Base-by-base conservation (phyloP, 306 rosid species). In the Ammopiptanthus mongolicus region DNA sequence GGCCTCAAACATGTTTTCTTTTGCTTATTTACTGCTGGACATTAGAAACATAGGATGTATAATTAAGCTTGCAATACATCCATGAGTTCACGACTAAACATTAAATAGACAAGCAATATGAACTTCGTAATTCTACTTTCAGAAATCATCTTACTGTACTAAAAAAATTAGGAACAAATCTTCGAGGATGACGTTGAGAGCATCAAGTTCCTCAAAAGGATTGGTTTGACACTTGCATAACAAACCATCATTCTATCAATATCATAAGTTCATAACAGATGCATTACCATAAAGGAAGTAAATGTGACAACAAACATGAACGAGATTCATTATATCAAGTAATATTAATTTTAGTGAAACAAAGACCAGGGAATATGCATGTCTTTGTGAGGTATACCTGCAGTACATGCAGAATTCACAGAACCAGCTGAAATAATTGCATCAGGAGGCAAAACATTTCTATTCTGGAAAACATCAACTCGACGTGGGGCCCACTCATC, bases 401-500 rank as follows among this genome's bases (percentile, higher is more conserved):
- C 98, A 79, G 99, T 95, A 76, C 99, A 95, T 9, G 99, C 78
- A 80, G 96, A 95, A 80, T 83, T 95, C 55, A 81, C 81, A 80
- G 99, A 82, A 70, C 99, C 99, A 33, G 99, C 99, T 47, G 99
- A 95, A 73, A 95, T 25, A 36, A 95, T 59, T 10, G 99, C 93
- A 82, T 89, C 74, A 39, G 97, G 91, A 44, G 99, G 99, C 61
- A 95, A 53, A 39, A 84, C 34, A 72, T 92, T 95, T 62, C 89
- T 82, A 84, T 87, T 88, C 73, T 83, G 91, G 53, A 95, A 95
- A 50, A 90, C 55, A 51, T 95, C 99, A 74, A 95, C 84, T 68
- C 92, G 97, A 2, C 99, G 98, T 70, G 99, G 99, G 65, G 36
- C 48, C 90, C 93, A 92, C 89, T 95, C 98, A 78, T 95, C 99